Percentiles rank a stretch among this genome's conserved stretches.
Conservation (phyloP, 2,329 filamentous ascomycete genomes). For the Sphaerulina musiva region DNA sequence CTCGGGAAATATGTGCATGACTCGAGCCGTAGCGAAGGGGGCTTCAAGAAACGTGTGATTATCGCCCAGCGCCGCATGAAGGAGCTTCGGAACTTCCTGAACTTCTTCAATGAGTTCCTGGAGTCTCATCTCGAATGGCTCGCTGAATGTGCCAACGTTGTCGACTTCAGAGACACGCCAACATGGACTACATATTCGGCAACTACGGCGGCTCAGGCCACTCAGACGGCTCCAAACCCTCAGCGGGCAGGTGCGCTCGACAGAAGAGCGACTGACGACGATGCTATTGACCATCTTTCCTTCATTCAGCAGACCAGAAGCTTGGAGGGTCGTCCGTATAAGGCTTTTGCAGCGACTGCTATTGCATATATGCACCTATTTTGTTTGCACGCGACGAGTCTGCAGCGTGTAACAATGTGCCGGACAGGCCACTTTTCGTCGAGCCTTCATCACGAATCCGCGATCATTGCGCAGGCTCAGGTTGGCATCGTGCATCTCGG, state of each 20-base stretch:
- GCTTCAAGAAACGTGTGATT: neutral
- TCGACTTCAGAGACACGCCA: neutral
- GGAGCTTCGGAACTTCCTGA: neutral
- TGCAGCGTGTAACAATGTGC: neutral
- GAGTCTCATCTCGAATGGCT: slow-evolving; percentile 4
- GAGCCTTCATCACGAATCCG: neutral
- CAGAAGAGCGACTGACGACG: neutral
- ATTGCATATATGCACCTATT: neutral
- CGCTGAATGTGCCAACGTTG: neutral
- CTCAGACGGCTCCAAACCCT: neutral
- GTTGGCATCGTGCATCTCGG: neutral
- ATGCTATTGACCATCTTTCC: neutral
- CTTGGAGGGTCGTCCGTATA: neutral
- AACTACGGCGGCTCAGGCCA: neutral
- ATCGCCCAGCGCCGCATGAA: neutral
- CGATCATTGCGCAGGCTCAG: neutral
- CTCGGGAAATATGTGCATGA: neutral
- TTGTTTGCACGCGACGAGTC: neutral
- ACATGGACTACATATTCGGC: neutral
- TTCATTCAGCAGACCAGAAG: neutral
- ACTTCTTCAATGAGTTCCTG: neutral
- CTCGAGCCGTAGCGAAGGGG: neutral
- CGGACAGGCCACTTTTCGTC: neutral
- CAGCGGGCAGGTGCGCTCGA: neutral
- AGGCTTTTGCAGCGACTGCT: neutral